Conservation (phyloP, 1,284 basidiomycete species). For the Sporisorium reilianum region DNA sequence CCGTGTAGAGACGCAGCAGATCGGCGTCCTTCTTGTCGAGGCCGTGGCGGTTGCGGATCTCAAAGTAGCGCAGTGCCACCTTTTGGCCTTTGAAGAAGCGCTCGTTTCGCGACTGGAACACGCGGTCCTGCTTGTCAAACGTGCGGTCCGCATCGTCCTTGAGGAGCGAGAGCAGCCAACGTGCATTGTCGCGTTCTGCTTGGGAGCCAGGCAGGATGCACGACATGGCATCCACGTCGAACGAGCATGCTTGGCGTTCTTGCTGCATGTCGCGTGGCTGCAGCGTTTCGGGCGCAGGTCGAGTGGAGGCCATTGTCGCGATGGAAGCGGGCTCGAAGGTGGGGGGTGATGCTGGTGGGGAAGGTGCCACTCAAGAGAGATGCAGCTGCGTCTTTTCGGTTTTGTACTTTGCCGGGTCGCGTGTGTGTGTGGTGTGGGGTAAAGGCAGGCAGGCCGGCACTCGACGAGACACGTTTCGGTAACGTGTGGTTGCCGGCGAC, state of each 20-base stretch:
- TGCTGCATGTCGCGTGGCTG: conserved; percentile 47
- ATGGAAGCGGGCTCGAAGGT: neutral
- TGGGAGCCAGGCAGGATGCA: conserved; percentile 54
- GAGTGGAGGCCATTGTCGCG: conserved; percentile 23
- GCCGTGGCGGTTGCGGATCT: conserved; percentile 55
- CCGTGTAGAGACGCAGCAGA: conserved; percentile 51
- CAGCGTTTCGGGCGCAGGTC: conserved; percentile 50
- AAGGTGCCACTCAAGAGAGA: too few relatives aligned
- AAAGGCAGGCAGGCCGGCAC: neutral
- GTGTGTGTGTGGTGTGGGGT: conserved; percentile 6
- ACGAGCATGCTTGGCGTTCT: conserved; percentile 49
- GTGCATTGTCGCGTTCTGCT: conserved; percentile 43
- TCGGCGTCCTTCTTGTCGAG: conserved; percentile 58
- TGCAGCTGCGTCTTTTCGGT: too few relatives aligned
- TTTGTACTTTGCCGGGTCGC: too few relatives aligned
- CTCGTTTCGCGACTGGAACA: conserved; percentile 56
- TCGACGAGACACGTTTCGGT: neutral
- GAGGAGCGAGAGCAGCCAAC: conserved; percentile 54
- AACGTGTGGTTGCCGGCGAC: conserved; percentile 17
- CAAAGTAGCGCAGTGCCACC: conserved; percentile 53
- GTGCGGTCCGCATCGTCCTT: conserved; percentile 48
- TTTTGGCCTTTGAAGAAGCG: conserved; percentile 55
- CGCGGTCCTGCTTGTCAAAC: conserved; percentile 52
- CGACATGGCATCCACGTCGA: conserved; percentile 53
- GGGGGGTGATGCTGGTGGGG: neutral